Evolutionary conservation across 169 alveolate genomes (phyloP).

Genomic region (Eimeria tenella): DNA sequence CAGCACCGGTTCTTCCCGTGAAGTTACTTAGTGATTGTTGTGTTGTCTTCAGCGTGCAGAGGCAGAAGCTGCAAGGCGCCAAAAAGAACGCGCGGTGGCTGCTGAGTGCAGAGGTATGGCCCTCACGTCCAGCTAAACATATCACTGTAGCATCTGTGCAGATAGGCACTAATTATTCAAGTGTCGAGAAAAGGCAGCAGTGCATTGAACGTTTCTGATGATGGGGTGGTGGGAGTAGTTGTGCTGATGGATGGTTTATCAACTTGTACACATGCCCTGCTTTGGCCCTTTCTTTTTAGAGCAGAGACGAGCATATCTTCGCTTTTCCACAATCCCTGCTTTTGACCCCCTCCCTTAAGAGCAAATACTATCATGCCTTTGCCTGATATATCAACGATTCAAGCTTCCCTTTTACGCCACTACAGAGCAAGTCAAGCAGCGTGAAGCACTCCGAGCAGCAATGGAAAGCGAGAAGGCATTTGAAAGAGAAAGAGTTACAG

Average conservation of each 20-base stretch:
- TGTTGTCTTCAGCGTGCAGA: slow-evolving; percentile 28
- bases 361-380: too few relatives aligned
- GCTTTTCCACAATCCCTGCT: too few relatives aligned
- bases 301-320: too few relatives aligned
- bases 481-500: slow-evolving; percentile 23
- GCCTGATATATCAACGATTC: too few relatives aligned
- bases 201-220: too few relatives aligned
- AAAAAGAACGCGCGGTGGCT: slow-evolving; percentile 14
- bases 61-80: slow-evolving; percentile 51
- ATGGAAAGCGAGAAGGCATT: slow-evolving; percentile 11
- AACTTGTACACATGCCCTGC: too few relatives aligned
- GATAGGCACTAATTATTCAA: background rate
- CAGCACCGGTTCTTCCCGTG: background rate
- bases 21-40: background rate
- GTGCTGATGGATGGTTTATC: too few relatives aligned
- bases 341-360: too few relatives aligned
- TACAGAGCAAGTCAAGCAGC: slow-evolving; percentile 47
- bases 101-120: slow-evolving; percentile 64
- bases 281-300: too few relatives aligned
- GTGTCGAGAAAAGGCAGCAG: too few relatives aligned
- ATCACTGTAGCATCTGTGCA: background rate
- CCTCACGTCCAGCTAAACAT: background rate
- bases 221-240: too few relatives aligned
- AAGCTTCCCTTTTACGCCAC: background rate
- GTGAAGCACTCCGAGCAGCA: background rate